Evolutionary conservation across 441 rosid species (phyloP).

Genomic region (Breynia disticha): DNA sequence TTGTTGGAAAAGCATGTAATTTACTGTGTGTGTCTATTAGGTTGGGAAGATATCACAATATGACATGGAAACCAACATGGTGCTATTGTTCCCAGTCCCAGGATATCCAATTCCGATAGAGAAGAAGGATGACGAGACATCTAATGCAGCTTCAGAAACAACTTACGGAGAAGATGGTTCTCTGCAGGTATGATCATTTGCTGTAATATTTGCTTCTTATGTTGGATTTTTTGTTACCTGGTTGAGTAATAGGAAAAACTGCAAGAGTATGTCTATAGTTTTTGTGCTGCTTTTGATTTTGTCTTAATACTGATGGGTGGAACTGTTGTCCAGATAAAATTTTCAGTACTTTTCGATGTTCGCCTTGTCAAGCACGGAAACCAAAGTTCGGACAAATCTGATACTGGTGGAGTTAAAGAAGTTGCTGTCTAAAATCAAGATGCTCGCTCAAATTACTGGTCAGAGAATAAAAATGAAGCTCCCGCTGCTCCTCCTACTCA

Average conservation of each 20-base stretch:
- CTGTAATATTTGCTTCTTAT: neutral
- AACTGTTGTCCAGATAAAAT: constrained; percentile 52
- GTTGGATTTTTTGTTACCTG: neutral
- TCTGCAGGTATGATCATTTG: constrained; percentile 44
- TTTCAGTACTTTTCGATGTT: constrained; percentile 61
- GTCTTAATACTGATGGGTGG: constrained; percentile 13
- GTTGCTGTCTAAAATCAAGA: constrained; percentile 20
- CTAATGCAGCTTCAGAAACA: constrained; percentile 30
- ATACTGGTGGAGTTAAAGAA: constrained; percentile 16
- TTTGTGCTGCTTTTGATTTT: neutral
- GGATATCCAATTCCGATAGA: constrained; percentile 51
- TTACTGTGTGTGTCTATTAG: constrained; percentile 28
- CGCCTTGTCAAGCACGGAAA: constrained; percentile 38
- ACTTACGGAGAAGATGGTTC: constrained; percentile 72
- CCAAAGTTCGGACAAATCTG: constrained; percentile 20
- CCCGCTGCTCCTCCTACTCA: constrained; percentile 14
- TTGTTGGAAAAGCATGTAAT: constrained; percentile 7
- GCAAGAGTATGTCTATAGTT: neutral
- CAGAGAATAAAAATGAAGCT: constrained; percentile 17
- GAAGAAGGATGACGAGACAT: constrained; percentile 30
- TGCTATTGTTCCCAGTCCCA: constrained; percentile 45
- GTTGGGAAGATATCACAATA: constrained; percentile 66
- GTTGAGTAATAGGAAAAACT: neutral
- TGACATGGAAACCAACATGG: constrained; percentile 45
- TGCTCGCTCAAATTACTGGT: constrained; percentile 15